These are phyloP conservation scores for Linum lewisii DNA, from an alignment of 345 rosid genomes.

Conservation along the genomic window DNA sequence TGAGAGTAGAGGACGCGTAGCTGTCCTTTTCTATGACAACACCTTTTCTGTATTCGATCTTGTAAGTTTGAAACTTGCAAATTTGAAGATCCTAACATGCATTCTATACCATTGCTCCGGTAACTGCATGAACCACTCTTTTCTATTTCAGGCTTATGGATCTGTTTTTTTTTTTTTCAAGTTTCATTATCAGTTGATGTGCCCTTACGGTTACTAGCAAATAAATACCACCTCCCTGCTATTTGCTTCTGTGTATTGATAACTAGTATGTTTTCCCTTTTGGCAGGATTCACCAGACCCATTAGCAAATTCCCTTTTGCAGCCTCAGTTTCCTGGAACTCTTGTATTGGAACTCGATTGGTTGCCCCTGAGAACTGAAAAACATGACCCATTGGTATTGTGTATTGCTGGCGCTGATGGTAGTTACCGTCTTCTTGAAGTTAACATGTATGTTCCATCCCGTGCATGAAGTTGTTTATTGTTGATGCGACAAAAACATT, in stretches of 20 bases:
- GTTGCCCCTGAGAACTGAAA: conserved; percentile 73
- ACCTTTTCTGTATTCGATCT: conserved; percentile 91
- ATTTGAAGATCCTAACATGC: background rate
- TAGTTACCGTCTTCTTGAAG: conserved; percentile 84
- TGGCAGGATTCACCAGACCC: conserved; percentile 91
- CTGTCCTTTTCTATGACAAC: conserved; percentile 88
- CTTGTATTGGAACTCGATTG: conserved; percentile 95
- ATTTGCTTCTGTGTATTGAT: background rate
- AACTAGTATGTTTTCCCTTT: conserved; percentile 6
- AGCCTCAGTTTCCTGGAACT: conserved; percentile 94
- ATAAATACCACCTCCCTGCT: background rate
- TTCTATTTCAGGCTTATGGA: background rate
- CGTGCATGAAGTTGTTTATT: background rate
- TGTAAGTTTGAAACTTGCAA: conserved; percentile 40
- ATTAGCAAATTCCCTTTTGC: conserved; percentile 87
- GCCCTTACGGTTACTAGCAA: no score
- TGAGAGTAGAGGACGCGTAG: conserved; percentile 87
- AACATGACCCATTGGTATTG: conserved; percentile 71
- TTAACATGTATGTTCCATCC: conserved; percentile 51
- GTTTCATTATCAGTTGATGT: no score
- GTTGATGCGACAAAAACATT: background rate
- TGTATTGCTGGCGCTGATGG: conserved; percentile 98
- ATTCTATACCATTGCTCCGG: no score
- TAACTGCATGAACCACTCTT: background rate
- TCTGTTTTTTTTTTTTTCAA: no score